Base-by-base conservation (phyloP, 202 grass and related monocot species). In the Brachypodium distachyon region DNA sequence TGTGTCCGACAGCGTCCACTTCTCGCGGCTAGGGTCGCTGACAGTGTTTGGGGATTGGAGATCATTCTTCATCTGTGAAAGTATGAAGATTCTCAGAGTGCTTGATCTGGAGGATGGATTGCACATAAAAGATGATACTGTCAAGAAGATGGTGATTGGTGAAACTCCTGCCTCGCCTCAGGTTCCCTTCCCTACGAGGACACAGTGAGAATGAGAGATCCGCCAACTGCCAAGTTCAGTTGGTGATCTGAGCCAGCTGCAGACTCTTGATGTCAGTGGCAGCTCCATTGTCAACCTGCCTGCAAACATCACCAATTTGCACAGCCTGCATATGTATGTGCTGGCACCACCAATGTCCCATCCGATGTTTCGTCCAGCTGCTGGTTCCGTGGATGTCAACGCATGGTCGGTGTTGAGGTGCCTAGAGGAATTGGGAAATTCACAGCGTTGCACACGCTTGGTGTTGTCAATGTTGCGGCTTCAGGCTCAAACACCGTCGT, bases 61-160 rank as follows among this genome's bases (percentile, higher is more conserved):
- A 13, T 0, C 50, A 25, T 53, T 21, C 50, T 57, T 57, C 26
- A 14, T 57, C 26, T 57, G 70, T 14, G 11, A 17, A 17, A 19
- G 50, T 28, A 70, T 84, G 31, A 72, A 63, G 34, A 9, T 78
- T 8, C 41, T 84, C 54, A 69, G 66, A 14, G 43, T 84, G 37
- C 63, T 78, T 9, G 82, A 84, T 60, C 70, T 84, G 39, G 43
- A 78, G 18, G 74, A 67, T 34, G 67, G 65, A 53, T 28, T 1
- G 0, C 1, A 14, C 9, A 6, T 61, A 16, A 32, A 4, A 6
- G 2, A 61, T 61, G 26, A 1, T 36, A 32, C 33, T 7, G 4
- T 36, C 17, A 7, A 7, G 2, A 6, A 18, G 5, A 36, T 36
- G 7, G 28, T 11, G 1, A 36, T n/a, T n/a, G n/a, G n/a, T n/a